A percentile compares a stretch with the other conserved stretches of the same genome.
Evolutionary conservation across 176 grass and related monocot species (phyloP).

Genomic region (Triticum monococcum): DNA sequence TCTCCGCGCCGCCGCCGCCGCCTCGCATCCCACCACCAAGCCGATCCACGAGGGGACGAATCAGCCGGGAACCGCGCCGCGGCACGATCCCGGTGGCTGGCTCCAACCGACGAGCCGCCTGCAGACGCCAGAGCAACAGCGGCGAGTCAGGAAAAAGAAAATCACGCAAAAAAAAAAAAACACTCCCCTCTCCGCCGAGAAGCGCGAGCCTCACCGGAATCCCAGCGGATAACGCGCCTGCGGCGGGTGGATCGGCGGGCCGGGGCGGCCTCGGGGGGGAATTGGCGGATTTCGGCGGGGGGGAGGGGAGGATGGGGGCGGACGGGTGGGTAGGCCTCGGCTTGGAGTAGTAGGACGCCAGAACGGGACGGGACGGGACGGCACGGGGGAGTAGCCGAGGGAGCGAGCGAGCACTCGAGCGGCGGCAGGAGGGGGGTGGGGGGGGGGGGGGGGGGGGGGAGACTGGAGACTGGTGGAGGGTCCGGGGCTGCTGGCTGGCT

Average conservation of each 20-base stretch:
- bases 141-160: neutral
- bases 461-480: conserved; percentile 23
- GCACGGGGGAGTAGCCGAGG: conserved; percentile 20
- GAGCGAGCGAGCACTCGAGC: conserved; percentile 7
- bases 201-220: neutral
- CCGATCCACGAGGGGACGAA: conserved; percentile 27
- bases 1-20: neutral
- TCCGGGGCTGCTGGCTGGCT: conserved; percentile 3
- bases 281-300: conserved; percentile 8
- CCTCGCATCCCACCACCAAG: neutral
- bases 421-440: conserved; percentile 1
- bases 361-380: conserved; percentile 17
- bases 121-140: conserved; percentile 1
- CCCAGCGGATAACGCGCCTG: neutral
- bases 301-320: neutral
- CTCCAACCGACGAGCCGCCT: conserved; percentile 15
- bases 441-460: neutral
- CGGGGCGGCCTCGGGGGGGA: neutral
- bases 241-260: conserved; percentile 19
- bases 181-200: neutral
- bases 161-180: neutral
- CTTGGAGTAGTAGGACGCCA: conserved; percentile 12
- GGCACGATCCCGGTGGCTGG: neutral
- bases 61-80: neutral
- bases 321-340: neutral